Percentiles rank a stretch among this genome's conserved stretches.
Conservation (phyloP, 129 eudicot species). For the Ambrosia artemisiifolia region DNA sequence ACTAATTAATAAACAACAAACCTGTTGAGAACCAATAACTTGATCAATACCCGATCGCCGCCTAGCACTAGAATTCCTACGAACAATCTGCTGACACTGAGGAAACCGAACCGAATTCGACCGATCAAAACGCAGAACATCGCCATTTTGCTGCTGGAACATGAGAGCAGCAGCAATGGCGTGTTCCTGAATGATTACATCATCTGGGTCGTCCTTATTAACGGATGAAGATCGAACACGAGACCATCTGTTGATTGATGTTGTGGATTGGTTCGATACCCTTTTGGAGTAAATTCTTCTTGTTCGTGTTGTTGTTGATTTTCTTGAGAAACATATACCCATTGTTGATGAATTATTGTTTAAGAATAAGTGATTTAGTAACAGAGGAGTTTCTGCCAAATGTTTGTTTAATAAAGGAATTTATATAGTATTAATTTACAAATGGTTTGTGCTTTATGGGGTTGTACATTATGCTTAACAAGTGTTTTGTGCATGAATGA, state of each 20-base stretch:
- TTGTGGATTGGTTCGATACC: constrained; percentile 27
- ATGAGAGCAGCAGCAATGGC: constrained; percentile 82
- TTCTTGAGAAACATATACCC: constrained; percentile 63
- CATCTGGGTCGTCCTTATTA: constrained; percentile 43
- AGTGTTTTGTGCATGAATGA: too few species aligned
- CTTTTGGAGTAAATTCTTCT: constrained; percentile 35
- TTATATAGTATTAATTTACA: too few species aligned
- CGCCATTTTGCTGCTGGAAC: constrained; percentile 55
- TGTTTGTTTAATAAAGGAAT: neutral
- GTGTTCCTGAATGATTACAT: constrained; percentile 47
- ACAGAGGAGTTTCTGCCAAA: neutral
- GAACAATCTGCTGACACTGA: constrained; percentile 35
- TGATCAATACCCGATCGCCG: constrained; percentile 74
- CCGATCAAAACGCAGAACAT: constrained; percentile 48
- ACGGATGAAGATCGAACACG: constrained; percentile 55
- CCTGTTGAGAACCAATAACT: constrained; percentile 70
- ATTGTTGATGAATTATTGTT: constrained; percentile 10
- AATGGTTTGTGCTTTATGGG: too few species aligned
- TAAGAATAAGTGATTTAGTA: neutral
- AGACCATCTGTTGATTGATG: constrained; percentile 47
- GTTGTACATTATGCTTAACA: too few species aligned
- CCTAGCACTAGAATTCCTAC: constrained; percentile 68
- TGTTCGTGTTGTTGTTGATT: constrained; percentile 24
- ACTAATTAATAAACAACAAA: constrained; percentile 33
- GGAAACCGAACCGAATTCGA: constrained; percentile 52